Base-by-base conservation (phyloP, 495 filamentous ascomycete species). In the Gamarada debralockiae region DNA sequence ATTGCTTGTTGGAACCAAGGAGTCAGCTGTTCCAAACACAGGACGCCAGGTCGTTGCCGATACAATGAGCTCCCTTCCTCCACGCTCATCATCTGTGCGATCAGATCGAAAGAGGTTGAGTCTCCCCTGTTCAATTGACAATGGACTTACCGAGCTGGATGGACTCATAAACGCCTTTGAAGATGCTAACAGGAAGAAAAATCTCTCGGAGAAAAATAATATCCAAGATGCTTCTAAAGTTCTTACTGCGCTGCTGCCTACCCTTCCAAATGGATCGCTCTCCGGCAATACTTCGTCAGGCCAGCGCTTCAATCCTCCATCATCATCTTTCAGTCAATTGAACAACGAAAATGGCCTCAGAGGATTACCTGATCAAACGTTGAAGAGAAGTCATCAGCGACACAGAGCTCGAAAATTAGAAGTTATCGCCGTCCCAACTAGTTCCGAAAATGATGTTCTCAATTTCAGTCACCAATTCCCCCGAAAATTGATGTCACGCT, bases 111-210 rank as follows among this genome's bases (percentile, higher is more conserved):
- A 41, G 6, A 8, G 36, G n/a, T 38, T 24, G 12, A 56, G 36
- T 25, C 27, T 18, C 22, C 50, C 37, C 25, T 60, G 48, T 45
- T 66, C 66, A 9, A 46, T 61, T 15, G 61, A 66, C 29, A 46
- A 59, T 2, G 57, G 59, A 18, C 40, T 65, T 3, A 58, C 61
- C 18, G 61, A 62, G 20, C 42, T 62, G 25, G 58, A 55, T 10
- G 58, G 58, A 9, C 33, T 63, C 15, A 50, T 64, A 10, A 50
- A 53, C 6, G 37, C 46, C 18, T 43, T 54, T 15, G 61, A 61
- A 33, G 43, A 20, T 12, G 47, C 59, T 23, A 34, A 50, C 22
- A 50, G 44, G 15, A 24, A n/a, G 14, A 17, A 22, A 45, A 34
- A 18, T 22, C 18, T 29, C 10, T 38, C 42, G 33, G 33, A 53